A percentile compares a stretch with the other conserved stretches of the same genome.
Evolutionary conservation across 352 stramenopile species (phyloP).

Genomic region (Pythium vanterpoolii): DNA sequence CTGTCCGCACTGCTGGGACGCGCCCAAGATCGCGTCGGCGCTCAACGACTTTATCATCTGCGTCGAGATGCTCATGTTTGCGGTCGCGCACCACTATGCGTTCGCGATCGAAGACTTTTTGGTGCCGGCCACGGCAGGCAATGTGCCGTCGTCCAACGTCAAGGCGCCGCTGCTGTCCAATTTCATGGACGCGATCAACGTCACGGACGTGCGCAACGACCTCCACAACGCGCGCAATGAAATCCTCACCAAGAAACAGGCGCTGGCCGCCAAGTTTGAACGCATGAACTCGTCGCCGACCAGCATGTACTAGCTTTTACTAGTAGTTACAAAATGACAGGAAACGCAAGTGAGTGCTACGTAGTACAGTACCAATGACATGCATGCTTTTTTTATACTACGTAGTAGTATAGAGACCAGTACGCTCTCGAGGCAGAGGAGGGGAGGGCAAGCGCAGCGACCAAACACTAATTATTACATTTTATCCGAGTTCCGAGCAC

Average conservation of each 20-base stretch:
- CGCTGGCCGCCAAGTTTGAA: slow-evolving; percentile 81
- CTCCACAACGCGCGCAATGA: slow-evolving; percentile 82
- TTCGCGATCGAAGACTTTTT: slow-evolving; percentile 92
- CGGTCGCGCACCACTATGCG: slow-evolving; percentile 90
- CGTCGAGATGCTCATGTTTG: slow-evolving; percentile 93
- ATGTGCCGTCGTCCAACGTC: slow-evolving; percentile 68
- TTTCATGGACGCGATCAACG: slow-evolving; percentile 90
- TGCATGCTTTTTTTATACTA: too few relatives aligned
- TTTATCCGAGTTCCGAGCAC: too few relatives aligned
- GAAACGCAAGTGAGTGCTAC: background rate
- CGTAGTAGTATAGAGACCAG: too few relatives aligned
- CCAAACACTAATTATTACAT: slow-evolving; percentile 34
- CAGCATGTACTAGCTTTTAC: slow-evolving; percentile 35
- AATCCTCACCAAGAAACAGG: slow-evolving; percentile 89
- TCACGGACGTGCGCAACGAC: slow-evolving; percentile 84
- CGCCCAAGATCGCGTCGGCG: slow-evolving; percentile 84
- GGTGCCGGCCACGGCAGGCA: slow-evolving; percentile 25
- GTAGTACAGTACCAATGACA: background rate
- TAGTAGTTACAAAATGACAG: background rate
- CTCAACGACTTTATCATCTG: slow-evolving; percentile 95
- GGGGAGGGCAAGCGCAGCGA: background rate
- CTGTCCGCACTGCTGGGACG: slow-evolving; percentile 79
- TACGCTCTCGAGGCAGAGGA: background rate
- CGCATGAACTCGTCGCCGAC: slow-evolving; percentile 65
- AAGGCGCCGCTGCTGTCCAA: slow-evolving; percentile 84